Conservation (phyloP, 257 asterid species). For the Nicotiana attenuata region DNA sequence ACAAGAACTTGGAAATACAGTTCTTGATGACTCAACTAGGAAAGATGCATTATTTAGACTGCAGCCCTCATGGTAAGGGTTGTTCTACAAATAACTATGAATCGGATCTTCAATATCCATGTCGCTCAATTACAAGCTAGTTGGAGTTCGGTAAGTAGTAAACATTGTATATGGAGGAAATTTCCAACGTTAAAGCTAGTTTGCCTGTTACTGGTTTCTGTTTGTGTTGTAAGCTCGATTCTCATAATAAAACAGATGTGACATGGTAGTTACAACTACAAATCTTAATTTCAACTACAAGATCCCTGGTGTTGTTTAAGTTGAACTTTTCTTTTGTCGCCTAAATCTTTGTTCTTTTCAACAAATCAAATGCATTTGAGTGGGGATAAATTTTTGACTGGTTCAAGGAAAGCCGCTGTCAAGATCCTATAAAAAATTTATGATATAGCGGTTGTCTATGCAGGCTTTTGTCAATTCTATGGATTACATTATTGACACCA, state of each 20-base stretch:
- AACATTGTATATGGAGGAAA: background rate
- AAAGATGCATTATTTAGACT: background rate
- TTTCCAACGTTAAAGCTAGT: background rate
- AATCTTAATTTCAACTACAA: background rate
- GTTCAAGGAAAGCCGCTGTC: background rate
- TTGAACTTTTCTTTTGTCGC: too few species aligned
- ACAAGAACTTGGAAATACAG: background rate
- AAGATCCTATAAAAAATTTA: background rate
- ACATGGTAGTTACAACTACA: background rate
- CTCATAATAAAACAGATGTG: too few species aligned
- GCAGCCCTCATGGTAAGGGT: background rate
- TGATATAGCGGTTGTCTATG: constrained; percentile 3
- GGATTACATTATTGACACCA: constrained; percentile 60
- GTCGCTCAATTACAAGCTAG: background rate
- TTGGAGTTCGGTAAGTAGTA: background rate
- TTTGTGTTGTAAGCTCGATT: background rate
- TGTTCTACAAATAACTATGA: background rate
- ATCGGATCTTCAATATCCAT: background rate
- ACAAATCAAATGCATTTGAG: background rate
- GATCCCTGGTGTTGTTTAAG: background rate
- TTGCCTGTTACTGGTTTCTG: background rate
- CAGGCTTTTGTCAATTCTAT: constrained; percentile 53
- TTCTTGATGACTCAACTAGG: background rate
- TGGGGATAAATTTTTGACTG: background rate
- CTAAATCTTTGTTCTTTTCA: background rate